Evolutionary conservation across 1,284 basidiomycete species (phyloP).

Genomic region (Cryptococcus maquisensis): DNA sequence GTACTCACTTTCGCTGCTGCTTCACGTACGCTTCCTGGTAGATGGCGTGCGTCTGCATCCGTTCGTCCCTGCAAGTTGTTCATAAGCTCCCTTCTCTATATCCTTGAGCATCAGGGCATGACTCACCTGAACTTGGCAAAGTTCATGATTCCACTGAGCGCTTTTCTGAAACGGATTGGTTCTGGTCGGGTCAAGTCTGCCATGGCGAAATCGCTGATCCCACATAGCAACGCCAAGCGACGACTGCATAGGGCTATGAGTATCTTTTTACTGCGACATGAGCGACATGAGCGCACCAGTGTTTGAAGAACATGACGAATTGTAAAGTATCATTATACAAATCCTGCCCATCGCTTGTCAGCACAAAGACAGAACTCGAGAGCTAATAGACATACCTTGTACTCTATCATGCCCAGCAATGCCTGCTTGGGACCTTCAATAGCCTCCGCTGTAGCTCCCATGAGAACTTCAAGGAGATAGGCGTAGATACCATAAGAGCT

Average conservation of each 20-base stretch:
- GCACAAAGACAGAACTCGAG: background rate
- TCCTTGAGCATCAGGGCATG: background rate
- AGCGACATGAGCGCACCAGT: constrained; percentile 54
- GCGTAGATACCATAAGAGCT: constrained; percentile 55
- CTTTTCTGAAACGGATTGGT: constrained; percentile 62
- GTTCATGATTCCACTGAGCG: constrained; percentile 85
- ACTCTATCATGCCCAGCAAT: constrained; percentile 52
- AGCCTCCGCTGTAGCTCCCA: constrained; percentile 58
- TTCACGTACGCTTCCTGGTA: constrained; percentile 21
- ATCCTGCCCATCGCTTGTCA: constrained; percentile 53
- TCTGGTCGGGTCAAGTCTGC: constrained; percentile 71
- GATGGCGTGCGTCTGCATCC: constrained; percentile 14
- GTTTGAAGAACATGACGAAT: constrained; percentile 62
- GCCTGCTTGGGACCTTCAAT: constrained; percentile 61
- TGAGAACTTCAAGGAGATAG: constrained; percentile 63
- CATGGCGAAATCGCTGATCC: constrained; percentile 69
- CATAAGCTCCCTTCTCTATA: background rate
- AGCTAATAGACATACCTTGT: constrained; percentile 51
- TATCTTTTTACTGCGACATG: background rate
- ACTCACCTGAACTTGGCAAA: constrained; percentile 73
- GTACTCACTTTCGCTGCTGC: constrained; percentile 32
- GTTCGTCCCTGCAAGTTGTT: constrained; percentile 25
- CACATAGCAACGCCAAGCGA: constrained; percentile 66
- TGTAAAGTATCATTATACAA: constrained; percentile 58
- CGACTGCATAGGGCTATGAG: constrained; percentile 48